Base-by-base conservation (phyloP, 768 basidiomycete genomes). In the Pleurotus citrinopileatus region DNA sequence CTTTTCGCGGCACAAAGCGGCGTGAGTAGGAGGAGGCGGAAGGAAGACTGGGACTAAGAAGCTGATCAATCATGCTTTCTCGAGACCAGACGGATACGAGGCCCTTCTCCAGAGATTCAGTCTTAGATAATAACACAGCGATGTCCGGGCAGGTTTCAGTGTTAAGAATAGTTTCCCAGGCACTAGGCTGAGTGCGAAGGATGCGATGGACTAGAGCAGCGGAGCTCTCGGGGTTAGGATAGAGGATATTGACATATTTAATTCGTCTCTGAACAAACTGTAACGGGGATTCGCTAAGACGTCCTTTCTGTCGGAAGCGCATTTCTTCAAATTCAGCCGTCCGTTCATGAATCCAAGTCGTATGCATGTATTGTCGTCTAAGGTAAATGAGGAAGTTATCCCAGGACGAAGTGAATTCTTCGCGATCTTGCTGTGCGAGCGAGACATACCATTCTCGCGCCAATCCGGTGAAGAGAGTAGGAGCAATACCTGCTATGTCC, bases 241-340 rank as follows among this genome's bases (percentile, higher is more conserved):
- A 40, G 4, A 52, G 50, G 20, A 52, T 6, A 12, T 5, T 2
- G 1, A 19, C 7, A 15, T 37, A 27, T 3, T 23, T 17, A 12
- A 37, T 19, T 15, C 50, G 12, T 5, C 34, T 1, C 8, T 36
- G 50, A 3, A 52, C n/a, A n/a, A 32, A 52, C 15, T 38, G 13
- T n/a, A 52, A 9, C 1, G 50, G 50, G 10, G 23, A 13, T 27
- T 52, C 50, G 1, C 52, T 53, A 4, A 6, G 28, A 2, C 5
- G 20, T 0, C n/a, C 12, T 34, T 47, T 59, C 12, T 22, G 56
- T 0, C 56, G 32, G 43, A 59, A 61, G 4, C 40, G 25, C 59
- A 60, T 60, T 27, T 57, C 53, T 19, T 62, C 59, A 19, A 58
- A 62, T 48, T 62, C 59, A 1, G 36, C 10, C 0, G 42, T 37